Evolutionary conservation across 2,329 filamentous ascomycete genomes (phyloP).

Genomic region (Aspergillus sp.): DNA sequence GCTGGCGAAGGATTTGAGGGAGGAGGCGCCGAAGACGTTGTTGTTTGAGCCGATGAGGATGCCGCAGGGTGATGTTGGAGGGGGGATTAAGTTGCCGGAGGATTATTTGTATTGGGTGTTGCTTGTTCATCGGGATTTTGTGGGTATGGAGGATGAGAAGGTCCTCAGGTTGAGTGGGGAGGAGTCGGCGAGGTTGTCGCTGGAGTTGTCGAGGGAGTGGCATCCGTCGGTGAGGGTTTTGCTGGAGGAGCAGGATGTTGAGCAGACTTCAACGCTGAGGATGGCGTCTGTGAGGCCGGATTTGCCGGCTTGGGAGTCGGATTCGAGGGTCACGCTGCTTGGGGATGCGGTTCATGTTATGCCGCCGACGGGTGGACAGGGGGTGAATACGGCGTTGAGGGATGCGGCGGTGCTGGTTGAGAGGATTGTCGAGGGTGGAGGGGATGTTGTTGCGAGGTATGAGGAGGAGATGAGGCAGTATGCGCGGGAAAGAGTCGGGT

Average conservation of each 20-base stretch:
- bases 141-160: not conserved
- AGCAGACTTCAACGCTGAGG: constrained; percentile 2
- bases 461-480: constrained; percentile 23
- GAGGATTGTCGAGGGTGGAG: not conserved
- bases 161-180: not conserved
- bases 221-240: constrained; percentile 1
- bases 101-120: constrained; percentile 10
- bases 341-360: constrained; percentile 51
- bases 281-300: constrained; percentile 3
- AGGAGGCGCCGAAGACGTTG: not conserved
- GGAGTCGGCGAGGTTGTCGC: not conserved
- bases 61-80: not conserved
- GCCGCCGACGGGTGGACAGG: constrained; percentile 50
- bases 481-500: constrained; percentile 20
- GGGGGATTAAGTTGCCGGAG: not conserved
- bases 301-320: not conserved
- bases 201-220: not conserved
- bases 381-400: constrained; percentile 48
- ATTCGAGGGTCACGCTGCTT: constrained; percentile 42
- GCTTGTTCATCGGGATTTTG: not conserved
- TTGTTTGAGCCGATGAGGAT: constrained; percentile 5
- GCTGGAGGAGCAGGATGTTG: not conserved
- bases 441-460: constrained; percentile 17
- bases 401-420: constrained; percentile 1
- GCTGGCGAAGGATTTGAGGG: not conserved